These are phyloP conservation scores for Anthostomella pinea DNA, from an alignment of 2,329 filamentous ascomycete genomes.

Conservation along the genomic window DNA sequence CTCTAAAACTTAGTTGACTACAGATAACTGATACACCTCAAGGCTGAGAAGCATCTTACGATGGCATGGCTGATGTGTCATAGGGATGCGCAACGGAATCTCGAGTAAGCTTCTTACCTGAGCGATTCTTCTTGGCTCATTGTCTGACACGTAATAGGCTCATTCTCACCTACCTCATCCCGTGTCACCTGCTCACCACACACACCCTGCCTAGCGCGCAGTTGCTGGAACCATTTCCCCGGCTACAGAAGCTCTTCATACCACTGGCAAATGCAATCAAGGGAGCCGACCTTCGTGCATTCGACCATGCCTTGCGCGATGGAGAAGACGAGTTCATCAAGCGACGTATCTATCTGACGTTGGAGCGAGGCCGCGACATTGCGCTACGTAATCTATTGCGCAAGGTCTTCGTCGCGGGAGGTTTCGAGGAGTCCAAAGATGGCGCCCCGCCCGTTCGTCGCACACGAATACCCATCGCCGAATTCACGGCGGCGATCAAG, in stretches of 20 bases:
- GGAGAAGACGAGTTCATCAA: constrained; percentile 93
- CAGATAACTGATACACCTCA: constrained; percentile 4
- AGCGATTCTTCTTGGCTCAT: constrained; percentile 1
- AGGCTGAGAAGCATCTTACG: constrained; percentile 78
- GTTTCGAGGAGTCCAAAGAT: constrained; percentile 75
- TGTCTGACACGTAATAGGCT: constrained; percentile 51
- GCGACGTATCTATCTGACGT: constrained; percentile 87
- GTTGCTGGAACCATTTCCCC: constrained; percentile 73
- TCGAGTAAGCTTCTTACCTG: constrained; percentile 60
- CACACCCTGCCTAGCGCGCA: constrained; percentile 74
- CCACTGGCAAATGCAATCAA: constrained; percentile 79
- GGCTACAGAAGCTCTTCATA: constrained; percentile 72
- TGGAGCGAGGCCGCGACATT: constrained; percentile 89
- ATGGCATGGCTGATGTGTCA: constrained; percentile 83
- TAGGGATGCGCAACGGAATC: constrained; percentile 67
- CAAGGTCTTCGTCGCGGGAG: constrained; percentile 84
- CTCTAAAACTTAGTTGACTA: background rate
- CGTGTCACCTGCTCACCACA: constrained; percentile 84
- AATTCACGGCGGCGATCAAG: constrained; percentile 82
- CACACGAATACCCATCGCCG: constrained; percentile 76
- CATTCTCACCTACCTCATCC: constrained; percentile 92
- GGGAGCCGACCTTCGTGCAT: constrained; percentile 75
- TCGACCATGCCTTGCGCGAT: constrained; percentile 75
- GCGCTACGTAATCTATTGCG: constrained; percentile 86
- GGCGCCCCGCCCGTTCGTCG: constrained; percentile 60